These are phyloP conservation scores for Scheffersomyces spartinae DNA, from an alignment of 805 yeast species.

Conservation along the genomic window DNA sequence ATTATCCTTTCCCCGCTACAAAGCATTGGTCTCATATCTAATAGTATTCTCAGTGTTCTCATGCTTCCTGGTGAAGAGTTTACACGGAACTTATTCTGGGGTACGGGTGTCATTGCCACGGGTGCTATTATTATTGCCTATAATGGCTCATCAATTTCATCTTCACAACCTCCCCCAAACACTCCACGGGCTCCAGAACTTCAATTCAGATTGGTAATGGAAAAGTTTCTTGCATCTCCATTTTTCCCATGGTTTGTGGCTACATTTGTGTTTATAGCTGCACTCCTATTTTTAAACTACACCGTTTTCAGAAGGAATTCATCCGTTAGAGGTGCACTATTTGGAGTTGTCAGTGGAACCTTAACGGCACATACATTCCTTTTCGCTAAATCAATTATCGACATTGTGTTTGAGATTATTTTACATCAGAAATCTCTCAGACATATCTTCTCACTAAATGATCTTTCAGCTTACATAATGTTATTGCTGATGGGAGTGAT, in stretches of 20 bases:
- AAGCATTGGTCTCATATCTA: slow-evolving; percentile 81
- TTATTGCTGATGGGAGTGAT: slow-evolving; percentile 44
- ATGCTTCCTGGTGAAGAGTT: slow-evolving; percentile 58
- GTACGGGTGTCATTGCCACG: slow-evolving; percentile 54
- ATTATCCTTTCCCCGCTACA: slow-evolving; percentile 74
- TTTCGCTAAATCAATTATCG: slow-evolving; percentile 77
- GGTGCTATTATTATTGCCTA: slow-evolving; percentile 76
- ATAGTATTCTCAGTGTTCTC: slow-evolving; percentile 57
- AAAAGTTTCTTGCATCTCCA: not conserved
- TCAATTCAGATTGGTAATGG: not conserved
- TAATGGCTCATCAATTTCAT: slow-evolving; percentile 38
- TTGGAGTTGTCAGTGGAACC: slow-evolving; percentile 63
- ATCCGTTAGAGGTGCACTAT: slow-evolving; percentile 49
- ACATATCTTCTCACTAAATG: too few relatives aligned
- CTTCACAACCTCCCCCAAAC: slow-evolving; percentile 21
- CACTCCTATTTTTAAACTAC: slow-evolving; percentile 14
- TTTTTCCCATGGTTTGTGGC: slow-evolving; percentile 13
- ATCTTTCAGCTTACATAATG: slow-evolving; percentile 35
- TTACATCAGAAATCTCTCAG: slow-evolving; percentile 14
- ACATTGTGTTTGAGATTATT: slow-evolving; percentile 42
- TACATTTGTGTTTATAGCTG: slow-evolving; percentile 18
- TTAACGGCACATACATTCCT: slow-evolving; percentile 78
- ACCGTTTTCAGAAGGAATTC: slow-evolving; percentile 12
- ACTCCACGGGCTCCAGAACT: not conserved
- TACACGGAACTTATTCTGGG: slow-evolving; percentile 42